Evolutionary conservation across 2,329 filamentous ascomycete species (phyloP), one percentile per base, ranked within the genome.

Genomic region (Neonectria magnoliae): DNA sequence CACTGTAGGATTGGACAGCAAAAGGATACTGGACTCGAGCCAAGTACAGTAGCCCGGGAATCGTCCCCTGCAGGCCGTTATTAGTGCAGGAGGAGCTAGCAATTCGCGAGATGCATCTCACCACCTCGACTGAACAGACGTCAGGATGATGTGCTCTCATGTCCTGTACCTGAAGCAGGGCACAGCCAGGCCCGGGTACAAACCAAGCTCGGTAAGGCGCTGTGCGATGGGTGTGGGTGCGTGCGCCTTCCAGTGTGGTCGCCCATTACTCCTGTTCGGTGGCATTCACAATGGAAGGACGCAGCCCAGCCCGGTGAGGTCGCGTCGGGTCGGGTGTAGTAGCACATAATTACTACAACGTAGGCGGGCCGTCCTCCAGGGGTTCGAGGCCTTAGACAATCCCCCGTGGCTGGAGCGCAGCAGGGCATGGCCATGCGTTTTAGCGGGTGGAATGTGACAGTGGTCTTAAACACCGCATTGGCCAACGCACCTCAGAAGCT

Each of bases 401-500:
- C n/a, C 38, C 38, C 38, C 38, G 47, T 62, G 54, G 54, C 54
- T 29, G 31, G 29, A 41, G 41, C 45, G 41, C 47, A 41, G 38
- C 45, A 57, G 60, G 54, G 54, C 48, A 42, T 47, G 57, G 29
- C 36, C 60, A 54, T 56, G 45, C 36, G 61, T 60, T 70, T 65
- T 61, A 60, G 65, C 54, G 62, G 55, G 60, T 67, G 53, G 64
- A 65, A 65, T 72, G 67, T 57, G 48, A 65, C 53, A 54, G 64
- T 68, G 65, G 65, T 54, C 64, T 68, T 62, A 53, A 66, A 68
- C 57, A 65, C 41, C 54, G 64, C 53, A 73, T 68, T 65, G 60
- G 63, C 54, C 55, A 62, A 51, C 52, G 14, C 57, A 66, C 18
- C 48, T 42, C 38, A 42, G 38, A 57, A 57, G 38, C 18, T 44